Evolutionary conservation across 1,139 yeast genomes (phyloP), one percentile per base, ranked within the genome.

Genomic region (Kodamaea fungicola): DNA sequence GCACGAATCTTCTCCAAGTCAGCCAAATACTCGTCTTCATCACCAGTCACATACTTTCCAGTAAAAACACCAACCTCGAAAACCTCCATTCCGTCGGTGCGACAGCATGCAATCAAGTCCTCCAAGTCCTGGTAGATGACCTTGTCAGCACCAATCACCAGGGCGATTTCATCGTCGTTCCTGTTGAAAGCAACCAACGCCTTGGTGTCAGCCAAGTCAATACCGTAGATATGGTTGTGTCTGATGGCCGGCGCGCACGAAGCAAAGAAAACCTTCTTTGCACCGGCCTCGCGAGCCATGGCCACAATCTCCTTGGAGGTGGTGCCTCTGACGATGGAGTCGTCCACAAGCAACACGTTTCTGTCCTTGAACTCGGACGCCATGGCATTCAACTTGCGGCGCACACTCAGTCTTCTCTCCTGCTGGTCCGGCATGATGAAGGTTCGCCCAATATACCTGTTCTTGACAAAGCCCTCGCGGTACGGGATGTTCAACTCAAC

Each of bases 231-330:
- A 60, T 92, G 98, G 65, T 92, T 92, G 64, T 74, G 80, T 62
- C 98, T 79, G 55, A 92, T 92, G 22, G 97, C 95, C 26, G 98
- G 98, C 21, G 98, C 96, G 58, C 97, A 94, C 13, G 96, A 86
- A 0, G 98, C 98, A 62, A 94, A 85, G 59, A 79, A 92, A 12
- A 92, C 98, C 49, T 80, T 82, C 43, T 78, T 80, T 30, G 98
- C 98, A 39, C 98, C 98, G 4, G 97, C 96, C 62, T 92, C 98
- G 53, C 86, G 79, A 9, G 98, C 98, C 98, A 92, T 92, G 51
- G 82, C 86, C 23, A 94, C 95, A 51, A 92, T 92, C 64, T 92
- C 98, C 61, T 80, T 85, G 6, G 97, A 89, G 2, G 98, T 92
- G 25, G 98, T 92, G 46, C 98, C 98, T 61, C 98, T 80, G 13